These are phyloP conservation scores for Pseudozyma sp. DNA, from an alignment of 1,284 basidiomycete species.

Conservation along the genomic window DNA sequence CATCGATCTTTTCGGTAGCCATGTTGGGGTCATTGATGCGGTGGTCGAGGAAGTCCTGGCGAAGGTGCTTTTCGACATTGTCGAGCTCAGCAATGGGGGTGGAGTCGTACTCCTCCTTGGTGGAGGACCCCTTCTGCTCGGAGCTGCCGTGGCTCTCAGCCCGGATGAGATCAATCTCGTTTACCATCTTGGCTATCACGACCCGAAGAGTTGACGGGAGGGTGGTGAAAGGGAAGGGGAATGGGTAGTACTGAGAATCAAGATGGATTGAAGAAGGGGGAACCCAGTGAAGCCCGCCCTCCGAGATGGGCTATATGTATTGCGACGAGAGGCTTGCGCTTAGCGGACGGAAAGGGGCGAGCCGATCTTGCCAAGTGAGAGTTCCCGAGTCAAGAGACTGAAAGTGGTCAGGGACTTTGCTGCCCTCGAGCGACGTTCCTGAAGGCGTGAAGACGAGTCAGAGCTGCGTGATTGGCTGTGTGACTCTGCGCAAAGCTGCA, in stretches of 20 bases:
- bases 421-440: neutral
- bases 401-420: neutral
- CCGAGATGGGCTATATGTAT: neutral
- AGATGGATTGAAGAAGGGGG: neutral
- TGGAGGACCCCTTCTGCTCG: slow-evolving; percentile 28
- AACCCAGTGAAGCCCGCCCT: no score
- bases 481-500: no score
- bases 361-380: neutral
- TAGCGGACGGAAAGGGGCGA: neutral
- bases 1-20: slow-evolving; percentile 43
- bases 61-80: slow-evolving; percentile 49
- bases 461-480: slow-evolving; percentile 7
- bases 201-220: slow-evolving; percentile 15
- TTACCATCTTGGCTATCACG: slow-evolving; percentile 22
- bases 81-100: slow-evolving; percentile 25
- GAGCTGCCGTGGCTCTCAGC: slow-evolving; percentile 32
- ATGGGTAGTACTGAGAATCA: neutral
- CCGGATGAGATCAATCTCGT: slow-evolving; percentile 40
- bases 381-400: neutral
- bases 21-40: slow-evolving; percentile 58
- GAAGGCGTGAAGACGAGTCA: slow-evolving; percentile 1
- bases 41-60: slow-evolving; percentile 48
- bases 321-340: neutral
- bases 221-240: neutral
- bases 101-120: slow-evolving; percentile 33